A percentile compares a stretch with the other conserved stretches of the same genome.
Conservation (phyloP, 306 rosid species). For the Cucumis cinereus region DNA sequence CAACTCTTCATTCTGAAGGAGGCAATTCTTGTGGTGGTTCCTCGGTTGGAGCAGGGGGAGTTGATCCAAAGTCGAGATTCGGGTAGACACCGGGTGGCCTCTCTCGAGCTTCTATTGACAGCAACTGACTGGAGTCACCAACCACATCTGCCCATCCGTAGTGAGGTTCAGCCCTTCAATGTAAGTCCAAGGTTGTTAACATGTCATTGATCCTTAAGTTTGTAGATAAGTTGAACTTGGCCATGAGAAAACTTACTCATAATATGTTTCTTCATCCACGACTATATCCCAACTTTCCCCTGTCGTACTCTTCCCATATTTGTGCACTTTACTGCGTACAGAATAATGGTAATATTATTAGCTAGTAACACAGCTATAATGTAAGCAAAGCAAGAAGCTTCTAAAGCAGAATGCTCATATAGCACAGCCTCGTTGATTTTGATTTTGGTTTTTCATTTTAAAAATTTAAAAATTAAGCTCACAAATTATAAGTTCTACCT, state of each 20-base stretch:
- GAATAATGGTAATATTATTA: conserved; percentile 7
- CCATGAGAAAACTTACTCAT: conserved; percentile 50
- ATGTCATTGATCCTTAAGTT: neutral
- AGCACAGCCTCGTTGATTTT: too few relatives aligned
- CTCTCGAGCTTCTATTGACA: conserved; percentile 67
- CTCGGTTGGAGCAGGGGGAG: conserved; percentile 23
- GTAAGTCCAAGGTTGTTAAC: conserved; percentile 1
- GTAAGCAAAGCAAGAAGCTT: neutral
- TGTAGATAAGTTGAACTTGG: neutral
- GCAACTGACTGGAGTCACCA: conserved; percentile 77
- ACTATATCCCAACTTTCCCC: conserved; percentile 96
- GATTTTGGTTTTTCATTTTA: neutral
- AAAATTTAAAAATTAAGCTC: too few relatives aligned
- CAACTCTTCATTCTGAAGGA: conserved; percentile 31
- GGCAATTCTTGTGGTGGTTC: conserved; percentile 38
- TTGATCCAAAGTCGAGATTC: conserved; percentile 47
- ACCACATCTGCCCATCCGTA: conserved; percentile 97
- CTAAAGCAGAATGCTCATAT: neutral
- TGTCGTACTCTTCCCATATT: conserved; percentile 92
- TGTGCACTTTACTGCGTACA: conserved; percentile 80
- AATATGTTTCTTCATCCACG: conserved; percentile 87
- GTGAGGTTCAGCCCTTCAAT: conserved; percentile 80
- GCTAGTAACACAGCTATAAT: conserved; percentile 7
- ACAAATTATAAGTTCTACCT: too few relatives aligned
- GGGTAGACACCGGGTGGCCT: conserved; percentile 82